Base-by-base conservation (phyloP, 192 early-diverging fungal genomes). In the Coemansia guatemalensis region DNA sequence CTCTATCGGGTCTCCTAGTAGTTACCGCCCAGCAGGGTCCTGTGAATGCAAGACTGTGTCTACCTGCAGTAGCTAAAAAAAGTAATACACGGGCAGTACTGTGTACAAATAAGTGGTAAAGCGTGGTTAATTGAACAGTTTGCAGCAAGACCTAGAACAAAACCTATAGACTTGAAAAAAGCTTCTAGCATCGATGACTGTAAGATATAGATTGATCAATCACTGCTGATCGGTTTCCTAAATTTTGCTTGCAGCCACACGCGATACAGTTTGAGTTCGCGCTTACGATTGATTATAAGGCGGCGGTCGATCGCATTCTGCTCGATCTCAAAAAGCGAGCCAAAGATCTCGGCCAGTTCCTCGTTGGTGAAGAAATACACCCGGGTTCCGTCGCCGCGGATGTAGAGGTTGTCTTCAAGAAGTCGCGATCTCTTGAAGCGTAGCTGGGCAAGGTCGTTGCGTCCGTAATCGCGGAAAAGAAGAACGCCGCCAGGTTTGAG, bases 181-280 rank as follows among this genome's bases (percentile, higher is more conserved):
- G 29, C 26, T 24, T 39, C 56, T 56, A 58, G 22, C 35, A 14
- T 18, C 9, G 53, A 62, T 57, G 53, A 65, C 41, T 39, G 33
- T 60, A 58, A 67, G 9, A 44, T 32, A 26, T 11, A 1, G 48
- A 30, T 14, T 51, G 39, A 63, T 70, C 53, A 65, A 67, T 64
- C 56, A 9, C 48, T 49, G 49, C 22, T 70, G 26, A 86, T 58
- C 49, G 87, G 85, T 64, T 94, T 97, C 54, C 89, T 78, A 75
- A 97, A 96, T 83, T 98, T 98, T 29, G 90, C 95, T 75, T 99
- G 98, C 24, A 99, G 72, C 97, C 97, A 99, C 8, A 92, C 86
- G 5, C 97, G 83, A 78, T 96, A 96, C 98, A 99, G 99, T 69
- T 96, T 97, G 29, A 98, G 78, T 80, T 97, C 89, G 48, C 86